These are phyloP conservation scores for Rosa chinensis DNA, from an alignment of 306 rosid genomes.

Conservation along the genomic window DNA sequence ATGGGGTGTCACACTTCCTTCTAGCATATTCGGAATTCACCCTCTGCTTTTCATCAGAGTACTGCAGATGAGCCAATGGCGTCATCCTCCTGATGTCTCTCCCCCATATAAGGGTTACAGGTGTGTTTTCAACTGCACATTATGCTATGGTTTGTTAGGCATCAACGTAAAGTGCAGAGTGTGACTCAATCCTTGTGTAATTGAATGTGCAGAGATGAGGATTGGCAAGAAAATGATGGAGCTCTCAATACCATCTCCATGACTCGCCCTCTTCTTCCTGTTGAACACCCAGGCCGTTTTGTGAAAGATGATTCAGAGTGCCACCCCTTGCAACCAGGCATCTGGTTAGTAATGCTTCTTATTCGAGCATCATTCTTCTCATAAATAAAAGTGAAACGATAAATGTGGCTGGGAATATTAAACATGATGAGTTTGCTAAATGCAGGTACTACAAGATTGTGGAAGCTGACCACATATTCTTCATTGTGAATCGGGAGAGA, in stretches of 20 bases:
- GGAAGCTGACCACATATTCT: constrained; percentile 86
- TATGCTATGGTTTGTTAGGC: constrained; percentile 3
- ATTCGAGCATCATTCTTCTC: background rate
- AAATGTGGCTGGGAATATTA: background rate
- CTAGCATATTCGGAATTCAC: constrained; percentile 72
- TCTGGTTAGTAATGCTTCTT: constrained; percentile 46
- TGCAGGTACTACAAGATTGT: constrained; percentile 90
- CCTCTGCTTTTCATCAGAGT: constrained; percentile 84
- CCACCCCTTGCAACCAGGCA: constrained; percentile 76
- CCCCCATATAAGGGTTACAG: constrained; percentile 94
- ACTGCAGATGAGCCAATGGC: constrained; percentile 94
- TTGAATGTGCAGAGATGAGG: constrained; percentile 77
- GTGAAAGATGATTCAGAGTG: constrained; percentile 82
- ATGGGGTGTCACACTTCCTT: constrained; percentile 75
- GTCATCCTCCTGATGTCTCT: constrained; percentile 76
- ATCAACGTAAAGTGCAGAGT: background rate
- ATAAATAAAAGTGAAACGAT: background rate
- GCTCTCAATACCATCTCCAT: constrained; percentile 92
- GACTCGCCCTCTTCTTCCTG: constrained; percentile 87
- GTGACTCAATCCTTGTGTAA: constrained; percentile 7
- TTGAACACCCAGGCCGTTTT: constrained; percentile 69
- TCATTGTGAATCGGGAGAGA: constrained; percentile 85
- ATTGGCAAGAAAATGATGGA: constrained; percentile 97
- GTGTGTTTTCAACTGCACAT: constrained; percentile 33
- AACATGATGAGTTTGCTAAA: constrained; percentile 18